phyloP scores from a whole-genome alignment of 371 early-diverging fungal genomes.

The Mucor piriformis region DNA sequence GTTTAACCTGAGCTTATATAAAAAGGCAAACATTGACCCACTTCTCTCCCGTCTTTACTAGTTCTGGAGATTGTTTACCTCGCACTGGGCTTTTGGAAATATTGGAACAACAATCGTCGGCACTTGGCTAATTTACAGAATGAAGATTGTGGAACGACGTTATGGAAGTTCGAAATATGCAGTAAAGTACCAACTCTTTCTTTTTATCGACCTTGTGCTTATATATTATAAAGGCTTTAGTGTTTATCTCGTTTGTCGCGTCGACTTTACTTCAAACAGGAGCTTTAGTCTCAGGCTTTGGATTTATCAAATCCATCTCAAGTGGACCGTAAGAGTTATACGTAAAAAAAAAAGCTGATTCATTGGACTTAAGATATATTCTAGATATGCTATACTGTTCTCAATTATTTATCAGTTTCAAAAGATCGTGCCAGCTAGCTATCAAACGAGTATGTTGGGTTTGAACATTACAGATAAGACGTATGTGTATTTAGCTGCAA shows the following conservation, averaged over 20 bases:
- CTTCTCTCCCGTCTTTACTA: slow-evolving; percentile 5
- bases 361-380: neutral
- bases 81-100: slow-evolving; percentile 58
- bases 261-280: slow-evolving; percentile 57
- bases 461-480: slow-evolving; percentile 58
- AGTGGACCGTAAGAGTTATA: slow-evolving; percentile 28
- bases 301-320: slow-evolving; percentile 19
- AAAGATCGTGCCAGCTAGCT: slow-evolving; percentile 52
- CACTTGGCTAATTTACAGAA: slow-evolving; percentile 62
- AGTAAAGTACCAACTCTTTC: slow-evolving; percentile 23
- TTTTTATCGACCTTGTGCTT: too few relatives aligned
- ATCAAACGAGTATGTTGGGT: slow-evolving; percentile 57
- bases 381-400: slow-evolving; percentile 57
- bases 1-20: neutral
- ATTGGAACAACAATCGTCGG: slow-evolving; percentile 66
- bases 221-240: slow-evolving; percentile 59
- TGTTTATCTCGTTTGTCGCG: slow-evolving; percentile 49
- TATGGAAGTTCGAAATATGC: slow-evolving; percentile 69
- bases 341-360: too few relatives aligned
- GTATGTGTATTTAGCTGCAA: slow-evolving; percentile 57
- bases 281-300: slow-evolving; percentile 29
- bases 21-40: neutral
- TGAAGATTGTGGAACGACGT: slow-evolving; percentile 69
- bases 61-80: slow-evolving; percentile 61
- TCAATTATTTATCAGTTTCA: slow-evolving; percentile 61